Conservation (phyloP, 164 flowering plant species). For the Brasenia schreberi region DNA sequence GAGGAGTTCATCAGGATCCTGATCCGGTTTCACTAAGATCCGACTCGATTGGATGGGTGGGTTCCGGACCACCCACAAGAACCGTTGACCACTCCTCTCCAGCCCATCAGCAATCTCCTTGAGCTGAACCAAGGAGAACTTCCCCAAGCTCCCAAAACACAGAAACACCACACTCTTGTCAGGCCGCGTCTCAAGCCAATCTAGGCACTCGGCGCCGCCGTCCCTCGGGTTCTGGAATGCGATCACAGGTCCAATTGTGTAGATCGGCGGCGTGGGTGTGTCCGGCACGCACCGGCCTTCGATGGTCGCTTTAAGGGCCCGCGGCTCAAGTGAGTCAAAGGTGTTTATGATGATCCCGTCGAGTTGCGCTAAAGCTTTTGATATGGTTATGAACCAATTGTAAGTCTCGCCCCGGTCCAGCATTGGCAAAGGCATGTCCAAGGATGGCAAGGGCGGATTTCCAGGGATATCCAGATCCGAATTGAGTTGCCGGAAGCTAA, state of each 20-base stretch:
- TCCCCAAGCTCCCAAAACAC: constrained; percentile 32
- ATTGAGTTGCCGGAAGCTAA: constrained; percentile 6
- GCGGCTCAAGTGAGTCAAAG: constrained; percentile 15
- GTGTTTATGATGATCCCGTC: constrained; percentile 22
- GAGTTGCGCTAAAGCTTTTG: neutral
- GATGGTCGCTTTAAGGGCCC: constrained; percentile 6
- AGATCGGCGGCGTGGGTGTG: constrained; percentile 7
- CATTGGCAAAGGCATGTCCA: constrained; percentile 9
- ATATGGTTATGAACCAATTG: neutral
- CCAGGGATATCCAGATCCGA: constrained; percentile 11
- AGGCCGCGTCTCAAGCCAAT: constrained; percentile 33
- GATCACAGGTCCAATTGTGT: constrained; percentile 20
- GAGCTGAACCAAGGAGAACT: constrained; percentile 19
- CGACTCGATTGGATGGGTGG: neutral
- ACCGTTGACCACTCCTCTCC: constrained; percentile 26
- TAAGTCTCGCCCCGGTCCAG: constrained; percentile 10
- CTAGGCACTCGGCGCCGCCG: constrained; percentile 12
- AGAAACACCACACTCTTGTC: constrained; percentile 26
- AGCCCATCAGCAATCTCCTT: constrained; percentile 32
- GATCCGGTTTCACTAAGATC: neutral
- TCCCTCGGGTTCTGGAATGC: neutral
- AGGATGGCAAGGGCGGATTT: constrained; percentile 10
- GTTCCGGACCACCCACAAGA: constrained; percentile 22
- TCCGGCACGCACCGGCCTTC: constrained; percentile 5
- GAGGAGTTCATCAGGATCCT: neutral